These are phyloP conservation scores for Populus davidiana DNA, from an alignment of 345 rosid species.

Conservation along the genomic window DNA sequence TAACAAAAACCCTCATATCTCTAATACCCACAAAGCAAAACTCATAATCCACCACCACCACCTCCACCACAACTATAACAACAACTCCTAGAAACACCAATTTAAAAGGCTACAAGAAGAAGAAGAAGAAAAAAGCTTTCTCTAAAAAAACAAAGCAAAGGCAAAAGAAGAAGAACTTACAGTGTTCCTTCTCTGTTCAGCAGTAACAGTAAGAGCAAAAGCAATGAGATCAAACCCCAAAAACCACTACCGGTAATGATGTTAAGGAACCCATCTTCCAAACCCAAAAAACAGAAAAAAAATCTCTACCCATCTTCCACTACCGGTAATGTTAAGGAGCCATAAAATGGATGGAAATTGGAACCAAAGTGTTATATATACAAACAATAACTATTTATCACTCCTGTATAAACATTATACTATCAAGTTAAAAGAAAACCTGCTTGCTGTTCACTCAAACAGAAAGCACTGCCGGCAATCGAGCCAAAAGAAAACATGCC, in stretches of 20 bases:
- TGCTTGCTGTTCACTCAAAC: no score
- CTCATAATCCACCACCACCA: background rate
- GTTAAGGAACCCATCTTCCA: slow-evolving; percentile 56
- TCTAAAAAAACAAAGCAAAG: background rate
- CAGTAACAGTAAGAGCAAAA: slow-evolving; percentile 92
- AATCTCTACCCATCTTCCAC: background rate
- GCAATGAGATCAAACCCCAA: slow-evolving; percentile 71
- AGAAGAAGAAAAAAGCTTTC: background rate
- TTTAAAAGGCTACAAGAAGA: no score
- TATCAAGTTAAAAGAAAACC: no score
- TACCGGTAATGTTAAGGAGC: no score
- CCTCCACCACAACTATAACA: background rate
- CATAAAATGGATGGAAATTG: background rate
- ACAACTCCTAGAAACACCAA: background rate
- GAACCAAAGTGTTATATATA: background rate
- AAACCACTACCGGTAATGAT: slow-evolving; percentile 56
- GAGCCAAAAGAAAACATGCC: no score
- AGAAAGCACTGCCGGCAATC: no score
- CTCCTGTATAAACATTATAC: no score
- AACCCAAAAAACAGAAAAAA: background rate
- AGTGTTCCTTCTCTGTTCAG: slow-evolving; percentile 85
- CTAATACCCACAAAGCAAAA: background rate
- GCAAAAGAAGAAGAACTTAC: slow-evolving; percentile 40
- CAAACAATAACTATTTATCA: no score
- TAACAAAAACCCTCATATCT: background rate